Evolutionary conservation across 805 yeast species (phyloP), one percentile per base, ranked within the genome.

Genomic region (Maudiozyma bulderi): DNA sequence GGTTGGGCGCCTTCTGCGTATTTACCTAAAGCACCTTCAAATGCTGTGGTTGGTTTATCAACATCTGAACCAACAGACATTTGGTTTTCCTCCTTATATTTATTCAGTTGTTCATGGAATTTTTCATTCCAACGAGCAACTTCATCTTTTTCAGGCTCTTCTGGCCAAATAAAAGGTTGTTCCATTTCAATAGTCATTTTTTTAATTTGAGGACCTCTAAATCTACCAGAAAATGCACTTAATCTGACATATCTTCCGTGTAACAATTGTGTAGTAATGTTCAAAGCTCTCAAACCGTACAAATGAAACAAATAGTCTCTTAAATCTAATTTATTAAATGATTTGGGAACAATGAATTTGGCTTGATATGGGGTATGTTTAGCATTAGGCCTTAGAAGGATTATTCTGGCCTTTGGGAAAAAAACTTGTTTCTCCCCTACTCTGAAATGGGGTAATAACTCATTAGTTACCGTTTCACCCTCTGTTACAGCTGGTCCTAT

Each of bases 331-430:
- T 90, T 91, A 73, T 93, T 93, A 75, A 93, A 90, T 48, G 86
- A 80, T 61, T 85, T 80, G 13, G 99, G 99, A 15, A 95, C 99
- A 54, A 86, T 80, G 68, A 93, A 93, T 66, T 88, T 89, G 45
- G 98, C 98, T 68, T 89, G 97, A 70, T 86, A 90, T 44, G 99
- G 99, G 0, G 96, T 86, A 68, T 87, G 95, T 62, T 86, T 86
- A n/a, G 98, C 96, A 60, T 86, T 86, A 41, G 97, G 96, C 62
- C 95, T 78, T 53, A 93, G 70, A 33, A 91, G 72, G 46, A 86
- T 79, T 38, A 91, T 73, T 53, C 91, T 74, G 1, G 95, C 96
- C 53, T 81, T 80, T 33, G 99, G 99, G 66, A 91, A 86, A 64
- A 80, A 90, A 8, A 85, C 73, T 54, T 84, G 73, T 55, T 76